Evolutionary conservation across 75 land plant species (phyloP).

Genomic region (Gnetum montanum): DNA sequence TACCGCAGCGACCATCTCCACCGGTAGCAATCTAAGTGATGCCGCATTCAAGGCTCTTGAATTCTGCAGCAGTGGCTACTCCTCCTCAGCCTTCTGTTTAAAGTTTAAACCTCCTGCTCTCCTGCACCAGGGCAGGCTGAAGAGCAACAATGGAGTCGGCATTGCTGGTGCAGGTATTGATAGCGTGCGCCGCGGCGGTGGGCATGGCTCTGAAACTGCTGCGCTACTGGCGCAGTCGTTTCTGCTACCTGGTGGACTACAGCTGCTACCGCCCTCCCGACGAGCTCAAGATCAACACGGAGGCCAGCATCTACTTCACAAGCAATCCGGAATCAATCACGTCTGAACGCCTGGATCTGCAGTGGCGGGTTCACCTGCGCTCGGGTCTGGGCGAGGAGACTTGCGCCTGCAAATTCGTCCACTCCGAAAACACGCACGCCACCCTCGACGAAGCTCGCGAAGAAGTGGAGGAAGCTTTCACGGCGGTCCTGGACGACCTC

Average conservation of each 20-base stretch:
- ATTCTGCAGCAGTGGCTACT: no score
- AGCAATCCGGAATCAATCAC: background rate
- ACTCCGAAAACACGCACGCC: background rate
- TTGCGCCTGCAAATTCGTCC: conserved; percentile 5
- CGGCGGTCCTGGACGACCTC: conserved; percentile 49
- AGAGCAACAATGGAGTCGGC: no score
- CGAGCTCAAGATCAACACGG: conserved; percentile 10
- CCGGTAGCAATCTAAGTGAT: no score
- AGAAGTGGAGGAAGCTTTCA: conserved; percentile 34
- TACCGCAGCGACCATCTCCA: no score
- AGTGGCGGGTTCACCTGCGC: background rate
- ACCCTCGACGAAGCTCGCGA: conserved; percentile 21
- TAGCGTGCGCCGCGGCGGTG: background rate
- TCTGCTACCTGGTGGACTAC: conserved; percentile 1
- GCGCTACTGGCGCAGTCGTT: background rate
- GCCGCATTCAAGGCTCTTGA: no score
- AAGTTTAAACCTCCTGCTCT: no score
- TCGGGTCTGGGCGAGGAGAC: conserved; percentile 11
- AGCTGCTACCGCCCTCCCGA: background rate
- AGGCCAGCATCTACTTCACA: conserved; percentile 1
- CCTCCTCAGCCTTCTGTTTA: no score
- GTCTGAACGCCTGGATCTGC: background rate
- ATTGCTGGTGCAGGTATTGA: background rate
- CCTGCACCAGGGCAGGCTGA: no score
- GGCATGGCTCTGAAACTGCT: no score